Base-by-base conservation (phyloP, 2,329 filamentous ascomycete genomes). In the Talaromyces pinophilus region DNA sequence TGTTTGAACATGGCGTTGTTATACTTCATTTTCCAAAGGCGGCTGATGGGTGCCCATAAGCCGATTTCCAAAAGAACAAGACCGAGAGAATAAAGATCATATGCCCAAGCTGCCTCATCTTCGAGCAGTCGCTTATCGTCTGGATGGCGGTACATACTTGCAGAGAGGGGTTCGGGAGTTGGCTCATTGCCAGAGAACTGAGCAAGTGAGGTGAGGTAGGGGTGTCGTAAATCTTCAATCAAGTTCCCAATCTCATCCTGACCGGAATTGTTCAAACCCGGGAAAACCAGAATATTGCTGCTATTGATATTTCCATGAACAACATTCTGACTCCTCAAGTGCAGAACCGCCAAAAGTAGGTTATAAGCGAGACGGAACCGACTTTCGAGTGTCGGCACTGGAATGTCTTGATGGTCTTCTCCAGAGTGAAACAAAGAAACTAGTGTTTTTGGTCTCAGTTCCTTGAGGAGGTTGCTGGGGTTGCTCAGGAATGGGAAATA, bases 1-100 rank as follows among this genome's bases (percentile, higher is more conserved):
- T 85, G 80, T 73, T 88, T 88, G 79, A 89, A 89, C 76, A 87
- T 86, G 19, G 81, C 78, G 22, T 86, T 82, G 28, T 83, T 84
- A 73, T 90, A 90, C 72, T 88, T 89, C 68, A 84, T 79, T 72
- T 90, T 90, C 85, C 86, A 89, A 22, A 89, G 74, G 65, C 86
- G 85, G 64, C 83, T 84, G 30, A 89, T 79, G 0, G 87, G 87
- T 35, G 84, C 82, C 87, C 87, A 90, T 2, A 89, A 75, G 4
- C 87, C 87, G 67, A 89, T 85, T 70, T 90, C 87, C 35, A 90
- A 78, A 35, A 90, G 76, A 3, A 89, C 81, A 30, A 90, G 75
- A 2, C 86, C 87, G 1, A 90, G 79, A 48, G 86, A 85, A 73
- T 89, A 89, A 19, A 89, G 78, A 71, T 90, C 87, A 71, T 78